Base-by-base conservation (phyloP, 2,329 filamentous ascomycete genomes). In the Rachicladosporium sp. region DNA sequence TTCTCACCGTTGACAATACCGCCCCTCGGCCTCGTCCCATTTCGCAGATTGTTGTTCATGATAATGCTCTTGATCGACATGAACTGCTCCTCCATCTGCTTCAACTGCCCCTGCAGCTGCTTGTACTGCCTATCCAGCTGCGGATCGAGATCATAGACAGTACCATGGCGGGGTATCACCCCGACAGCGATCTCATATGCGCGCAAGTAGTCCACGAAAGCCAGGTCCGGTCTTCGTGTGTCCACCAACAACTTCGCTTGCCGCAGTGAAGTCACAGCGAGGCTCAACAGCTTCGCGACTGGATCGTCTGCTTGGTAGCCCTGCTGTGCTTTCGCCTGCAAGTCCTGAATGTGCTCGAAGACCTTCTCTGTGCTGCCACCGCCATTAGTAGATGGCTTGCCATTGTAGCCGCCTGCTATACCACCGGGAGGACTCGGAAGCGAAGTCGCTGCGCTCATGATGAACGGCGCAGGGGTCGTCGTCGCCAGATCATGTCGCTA, bases 191-290 rank as follows among this genome's bases (percentile, higher is more conserved):
- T 81, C 42, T 87, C 78, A 43, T 74, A 87, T 8, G 88, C 84
- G 46, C 80, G 76, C 42, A 96, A 72, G 55, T 89, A 96, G 45
- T 93, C 83, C 47, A 82, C 75, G 40, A 93, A 80, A 3, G 88
- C 88, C 30, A 77, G 61, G 54, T 91, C 86, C 4, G 78, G 75
- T 29, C 77, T 69, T 19, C 74, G 66, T 36, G 21, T 31, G 44
- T 74, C 73, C 43, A 78, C 51, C 41, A 70, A 67, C 38, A 71
- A 73, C 46, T 77, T 72, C 30, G 83, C 80, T 34, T 58, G 57
- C 31, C 51, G 57, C 43, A 69, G 58, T 39, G 63, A 60, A 8
- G 49, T 49, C 29, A 63, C 59, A 31, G 68, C 68, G 6, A 50
- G 45, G 5, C 59, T 55, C 13, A 71, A 50, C 11, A 71, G 53